Evolutionary conservation across 148 eudicot genomes (phyloP).

Genomic region (Tetragonia tetragonoides): DNA sequence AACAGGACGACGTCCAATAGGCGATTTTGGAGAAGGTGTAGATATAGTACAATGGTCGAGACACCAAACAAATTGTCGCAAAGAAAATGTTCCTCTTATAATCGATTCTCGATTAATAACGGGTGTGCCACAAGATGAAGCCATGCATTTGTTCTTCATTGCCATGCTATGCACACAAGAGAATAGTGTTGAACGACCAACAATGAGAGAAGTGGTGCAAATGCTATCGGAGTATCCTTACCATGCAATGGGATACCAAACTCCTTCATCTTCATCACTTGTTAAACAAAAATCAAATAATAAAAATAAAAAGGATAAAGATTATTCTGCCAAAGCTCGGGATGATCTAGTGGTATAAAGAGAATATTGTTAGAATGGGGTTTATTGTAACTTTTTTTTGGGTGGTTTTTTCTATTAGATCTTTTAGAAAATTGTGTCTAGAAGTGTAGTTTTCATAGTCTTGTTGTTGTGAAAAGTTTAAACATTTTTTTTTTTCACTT

Average conservation of each 20-base stretch:
- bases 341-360: constrained; percentile 8
- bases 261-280: constrained; percentile 25
- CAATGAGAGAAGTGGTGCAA: constrained; percentile 93
- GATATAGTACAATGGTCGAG: constrained; percentile 82
- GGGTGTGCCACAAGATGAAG: constrained; percentile 63
- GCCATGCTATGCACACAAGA: constrained; percentile 89
- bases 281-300: constrained; percentile 1
- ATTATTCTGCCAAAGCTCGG: background rate
- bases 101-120: constrained; percentile 55
- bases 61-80: constrained; percentile 43
- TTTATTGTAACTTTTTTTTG: background rate
- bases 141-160: constrained; percentile 79
- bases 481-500: background rate
- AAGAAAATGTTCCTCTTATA: constrained; percentile 45
- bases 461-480: constrained; percentile 4
- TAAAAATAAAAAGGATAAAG: constrained; percentile 8
- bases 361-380: background rate
- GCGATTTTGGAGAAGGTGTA: constrained; percentile 90
- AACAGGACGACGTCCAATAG: constrained; percentile 77
- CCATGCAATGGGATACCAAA: constrained; percentile 28
- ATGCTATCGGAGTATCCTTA: constrained; percentile 68
- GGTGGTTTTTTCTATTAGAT: background rate
- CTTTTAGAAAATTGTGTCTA: background rate
- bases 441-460: constrained; percentile 1
- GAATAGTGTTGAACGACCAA: constrained; percentile 77